A percentile compares a stretch with the other conserved stretches of the same genome.
These are phyloP conservation scores for Dalbergia cochinchinensis DNA, from an alignment of 306 rosid species.

Conservation along the genomic window DNA sequence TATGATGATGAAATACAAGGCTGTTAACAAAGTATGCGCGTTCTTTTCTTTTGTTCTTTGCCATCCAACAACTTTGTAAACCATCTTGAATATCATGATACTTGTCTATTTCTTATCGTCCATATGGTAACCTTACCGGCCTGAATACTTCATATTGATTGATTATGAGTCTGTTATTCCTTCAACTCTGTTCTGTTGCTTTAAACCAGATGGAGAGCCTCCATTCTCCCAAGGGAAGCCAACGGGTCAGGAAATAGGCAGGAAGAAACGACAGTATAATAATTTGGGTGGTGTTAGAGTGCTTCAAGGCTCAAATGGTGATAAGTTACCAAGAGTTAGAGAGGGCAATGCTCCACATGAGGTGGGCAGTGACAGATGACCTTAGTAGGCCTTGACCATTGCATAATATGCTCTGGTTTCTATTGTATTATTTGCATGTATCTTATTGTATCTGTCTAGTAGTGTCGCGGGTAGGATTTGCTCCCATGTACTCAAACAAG, in stretches of 20 bases:
- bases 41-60: constrained; percentile 28
- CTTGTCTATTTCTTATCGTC: neutral
- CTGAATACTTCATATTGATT: constrained; percentile 27
- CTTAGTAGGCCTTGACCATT: constrained; percentile 12
- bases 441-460: constrained; percentile 18
- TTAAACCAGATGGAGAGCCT: constrained; percentile 73
- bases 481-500: constrained; percentile 33
- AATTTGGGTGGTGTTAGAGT: constrained; percentile 51
- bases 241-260: constrained; percentile 56
- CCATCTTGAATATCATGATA: neutral
- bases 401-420: constrained; percentile 43
- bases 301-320: constrained; percentile 43
- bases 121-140: constrained; percentile 25
- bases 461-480: constrained; percentile 41
- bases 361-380: constrained; percentile 39
- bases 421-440: constrained; percentile 32
- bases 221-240: constrained; percentile 60
- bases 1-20: constrained; percentile 28
- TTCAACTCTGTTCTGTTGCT: constrained; percentile 47
- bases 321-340: constrained; percentile 39
- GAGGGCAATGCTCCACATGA: constrained; percentile 35
- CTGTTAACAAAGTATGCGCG: neutral
- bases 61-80: neutral
- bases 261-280: constrained; percentile 52
- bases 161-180: constrained; percentile 43